phyloP scores from a whole-genome alignment of 2,329 filamentous ascomycete genomes.

The Diaporthe sp. region DNA sequence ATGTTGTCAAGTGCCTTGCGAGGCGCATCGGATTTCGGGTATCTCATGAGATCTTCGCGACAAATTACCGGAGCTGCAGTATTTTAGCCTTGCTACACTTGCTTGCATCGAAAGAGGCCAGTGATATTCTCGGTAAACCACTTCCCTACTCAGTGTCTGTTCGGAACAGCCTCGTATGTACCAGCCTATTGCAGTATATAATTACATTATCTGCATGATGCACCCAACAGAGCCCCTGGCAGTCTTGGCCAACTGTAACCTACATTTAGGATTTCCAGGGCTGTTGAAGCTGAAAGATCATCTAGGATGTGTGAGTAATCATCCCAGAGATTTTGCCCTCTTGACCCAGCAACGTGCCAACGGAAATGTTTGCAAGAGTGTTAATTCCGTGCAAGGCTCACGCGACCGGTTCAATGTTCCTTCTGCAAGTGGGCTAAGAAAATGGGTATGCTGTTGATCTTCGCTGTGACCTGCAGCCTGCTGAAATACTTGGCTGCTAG shows the following conservation, averaged over 20 bases:
- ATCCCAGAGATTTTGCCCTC: not conserved
- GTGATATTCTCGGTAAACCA: not conserved
- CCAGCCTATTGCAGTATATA: rapidly evolving
- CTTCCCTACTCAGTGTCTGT: no score
- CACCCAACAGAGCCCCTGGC: not conserved
- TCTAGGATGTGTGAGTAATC: not conserved
- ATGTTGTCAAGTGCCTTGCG: not conserved
- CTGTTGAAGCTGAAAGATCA: not conserved
- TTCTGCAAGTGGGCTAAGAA: not conserved
- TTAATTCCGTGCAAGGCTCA: not conserved
- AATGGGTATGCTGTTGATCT: not conserved
- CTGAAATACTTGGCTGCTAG: no score
- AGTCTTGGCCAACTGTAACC: not conserved
- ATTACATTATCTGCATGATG: not conserved
- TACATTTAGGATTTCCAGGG: not conserved
- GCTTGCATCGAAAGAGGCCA: not conserved
- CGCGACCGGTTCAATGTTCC: not conserved
- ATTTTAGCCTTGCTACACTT: not conserved
- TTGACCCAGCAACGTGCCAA: no score
- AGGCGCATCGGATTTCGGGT: not conserved
- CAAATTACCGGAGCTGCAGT: no score
- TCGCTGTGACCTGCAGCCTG: not conserved
- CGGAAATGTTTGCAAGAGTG: no score
- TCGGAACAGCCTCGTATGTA: no score
- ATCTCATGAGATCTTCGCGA: not conserved